Base-by-base conservation (phyloP, 2,329 filamentous ascomycete species). In the Colletotrichum tamarilloi region DNA sequence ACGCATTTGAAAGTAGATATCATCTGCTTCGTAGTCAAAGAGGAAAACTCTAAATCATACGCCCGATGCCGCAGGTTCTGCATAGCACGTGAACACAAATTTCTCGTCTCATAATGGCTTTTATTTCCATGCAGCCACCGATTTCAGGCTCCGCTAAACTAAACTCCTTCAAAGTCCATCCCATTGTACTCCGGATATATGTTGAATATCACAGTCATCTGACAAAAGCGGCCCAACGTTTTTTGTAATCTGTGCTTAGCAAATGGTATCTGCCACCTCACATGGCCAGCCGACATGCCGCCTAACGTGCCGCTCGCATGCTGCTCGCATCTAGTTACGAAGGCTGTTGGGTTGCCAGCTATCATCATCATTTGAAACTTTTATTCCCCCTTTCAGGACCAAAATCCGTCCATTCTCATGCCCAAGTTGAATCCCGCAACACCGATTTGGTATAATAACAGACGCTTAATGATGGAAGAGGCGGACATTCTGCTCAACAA, bases 401-500 rank as follows among this genome's bases (percentile, higher is more conserved):
- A 53, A 52, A n/a, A 56, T 24, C 67, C 16, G 46, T 62, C 71
- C 67, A 62, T 60, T 66, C 38, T 28, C 62, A 66, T 42, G 63
- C 68, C 56, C 71, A 68, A 62, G 24, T 62, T 68, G 62, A 46
- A 62, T 58, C 56, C 71, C 71, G 12, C 49, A 73, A 73, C 71
- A 73, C 68, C 68, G 19, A 46, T 42, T 62, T 68, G 46, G 28
- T 49, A 58, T 52, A 55, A 60, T 22, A 62, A 62, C 30, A 72
- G 28, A 65, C 63, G 46, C 60, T 79, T 93, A 98, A 85, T 98
- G 96, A 85, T 98, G 96, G 92, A 98, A 98, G 76, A 98, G 89
- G 78, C 97, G 92, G 73, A 94, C 93, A 82, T 93, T 95, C 88
- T 99, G 97, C 89, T 99, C 95, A 49, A 98, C 93, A 84, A 98